Conservation (phyloP, 768 basidiomycete genomes). For the Pleurotus giganteus region DNA sequence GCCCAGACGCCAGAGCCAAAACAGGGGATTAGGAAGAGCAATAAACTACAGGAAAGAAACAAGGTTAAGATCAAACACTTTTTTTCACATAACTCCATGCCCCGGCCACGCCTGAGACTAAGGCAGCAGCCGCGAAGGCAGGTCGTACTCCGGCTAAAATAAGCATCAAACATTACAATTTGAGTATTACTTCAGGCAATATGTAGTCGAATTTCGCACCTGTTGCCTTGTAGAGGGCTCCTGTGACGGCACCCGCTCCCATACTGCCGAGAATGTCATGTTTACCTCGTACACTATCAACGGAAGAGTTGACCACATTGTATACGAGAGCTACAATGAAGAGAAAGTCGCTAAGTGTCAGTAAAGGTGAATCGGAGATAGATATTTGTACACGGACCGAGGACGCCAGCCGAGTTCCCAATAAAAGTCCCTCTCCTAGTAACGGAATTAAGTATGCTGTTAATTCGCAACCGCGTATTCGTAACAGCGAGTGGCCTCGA, state of each 20-base stretch:
- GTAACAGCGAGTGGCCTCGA: conserved; percentile 83
- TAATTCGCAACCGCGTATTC: conserved; percentile 87
- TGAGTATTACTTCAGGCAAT: conserved; percentile 25
- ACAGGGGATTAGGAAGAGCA: conserved; percentile 45
- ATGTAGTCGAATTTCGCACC: conserved; percentile 51
- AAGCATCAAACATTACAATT: conserved; percentile 36
- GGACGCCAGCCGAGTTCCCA: conserved; percentile 96
- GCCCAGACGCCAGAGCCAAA: conserved; percentile 38
- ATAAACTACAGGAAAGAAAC: conserved; percentile 43
- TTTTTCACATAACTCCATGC: conserved; percentile 95
- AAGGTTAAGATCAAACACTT: conserved; percentile 57
- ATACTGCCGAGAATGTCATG: conserved; percentile 93
- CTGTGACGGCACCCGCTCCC: conserved; percentile 88
- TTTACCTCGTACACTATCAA: conserved; percentile 84
- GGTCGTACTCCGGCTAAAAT: conserved; percentile 86
- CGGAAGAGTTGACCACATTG: conserved; percentile 93
- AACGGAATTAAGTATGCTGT: conserved; percentile 94
- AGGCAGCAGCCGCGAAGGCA: conserved; percentile 82
- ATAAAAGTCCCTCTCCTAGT: conserved; percentile 96
- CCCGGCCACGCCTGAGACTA: conserved; percentile 89
- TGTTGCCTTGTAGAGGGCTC: conserved; percentile 90
- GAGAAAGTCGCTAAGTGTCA: conserved; percentile 34
- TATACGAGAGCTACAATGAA: conserved; percentile 81
- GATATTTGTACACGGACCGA: conserved; percentile 65
- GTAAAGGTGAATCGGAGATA: conserved; percentile 22